Conservation (phyloP, 768 basidiomycete genomes). For the Panaeolus cyanescens region DNA sequence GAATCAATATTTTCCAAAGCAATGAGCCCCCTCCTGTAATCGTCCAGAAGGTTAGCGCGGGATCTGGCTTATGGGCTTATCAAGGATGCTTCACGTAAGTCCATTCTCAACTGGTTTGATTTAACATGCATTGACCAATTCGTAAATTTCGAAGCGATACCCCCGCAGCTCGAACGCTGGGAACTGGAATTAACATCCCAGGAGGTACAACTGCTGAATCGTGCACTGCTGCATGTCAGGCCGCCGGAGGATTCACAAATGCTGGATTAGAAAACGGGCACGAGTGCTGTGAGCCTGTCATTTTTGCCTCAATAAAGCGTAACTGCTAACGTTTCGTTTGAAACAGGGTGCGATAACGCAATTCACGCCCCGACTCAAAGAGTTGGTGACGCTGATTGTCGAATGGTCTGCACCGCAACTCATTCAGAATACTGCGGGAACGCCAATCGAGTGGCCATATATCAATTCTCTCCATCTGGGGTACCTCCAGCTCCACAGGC, state of each 20-base stretch:
- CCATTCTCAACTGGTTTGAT: neutral
- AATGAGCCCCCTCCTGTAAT: constrained; percentile 50
- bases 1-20: constrained; percentile 56
- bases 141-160: constrained; percentile 29
- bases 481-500: constrained; percentile 21
- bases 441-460: constrained; percentile 38
- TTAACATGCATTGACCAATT: neutral
- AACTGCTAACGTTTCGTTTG: neutral
- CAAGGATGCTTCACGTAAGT: constrained; percentile 67
- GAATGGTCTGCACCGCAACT: constrained; percentile 37
- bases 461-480: constrained; percentile 31
- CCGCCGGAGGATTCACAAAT: constrained; percentile 35
- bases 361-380: constrained; percentile 35
- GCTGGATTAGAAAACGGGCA: constrained; percentile 49
- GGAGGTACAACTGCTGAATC: constrained; percentile 49
- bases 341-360: constrained; percentile 40
- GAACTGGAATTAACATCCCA: constrained; percentile 38
- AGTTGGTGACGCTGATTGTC: constrained; percentile 41
- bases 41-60: constrained; percentile 44
- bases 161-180: constrained; percentile 32
- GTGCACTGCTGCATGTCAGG: constrained; percentile 49
- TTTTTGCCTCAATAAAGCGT: neutral
- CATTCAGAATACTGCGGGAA: constrained; percentile 43
- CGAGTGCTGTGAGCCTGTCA: constrained; percentile 46
- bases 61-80: constrained; percentile 46